Evolutionary conservation across 495 filamentous ascomycete species (phyloP), one percentile per base, ranked within the genome.

Genomic region (Margaritispora aquatica): DNA sequence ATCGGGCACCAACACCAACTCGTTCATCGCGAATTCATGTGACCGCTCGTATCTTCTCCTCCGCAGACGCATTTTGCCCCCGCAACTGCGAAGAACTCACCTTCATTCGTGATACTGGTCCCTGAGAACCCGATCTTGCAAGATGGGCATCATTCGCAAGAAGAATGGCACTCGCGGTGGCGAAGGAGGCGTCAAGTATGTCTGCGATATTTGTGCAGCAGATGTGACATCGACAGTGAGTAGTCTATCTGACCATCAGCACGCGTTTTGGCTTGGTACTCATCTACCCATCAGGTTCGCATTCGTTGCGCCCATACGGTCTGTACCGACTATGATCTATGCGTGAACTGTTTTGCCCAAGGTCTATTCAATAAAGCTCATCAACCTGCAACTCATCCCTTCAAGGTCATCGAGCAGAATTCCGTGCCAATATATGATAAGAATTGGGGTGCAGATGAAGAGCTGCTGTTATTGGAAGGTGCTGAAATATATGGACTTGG

Each of bases 391-490:
- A 87, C 88, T 2, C 94, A 99, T 71, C 78, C 88, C 21, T 97
- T 84, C 69, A 88, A 88, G 64, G 94, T 99, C 51, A 97, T 97
- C 65, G 94, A 99, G 68, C 94, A 97, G 68, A 95, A 99, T 69
- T 96, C 91, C 0, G 92, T 97, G 41, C 94, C 94, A 0, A 97
- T 99, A 38, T 99, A 96, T 63, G 85, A 91, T 60, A 82, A 81
- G 57, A 93, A 96, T 60, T 99, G 94, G 94, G 94, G 94, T 44
- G 94, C 94, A 5, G 94, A 99, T 69, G 94, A 99, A 69, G 94
- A 99, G 72, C 74, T 97, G 17, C 73, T 96, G 9, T 76, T 99
- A 41, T 74, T 99, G 22, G 95, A 99, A 72, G 94, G 94, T 17
- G 90, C 90, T n/a, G 95, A 99, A 70, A 96, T 89, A 58, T 99